Base-by-base conservation (phyloP, 108 stramenopile genomes). In the Stephanodiscus minutulus region DNA sequence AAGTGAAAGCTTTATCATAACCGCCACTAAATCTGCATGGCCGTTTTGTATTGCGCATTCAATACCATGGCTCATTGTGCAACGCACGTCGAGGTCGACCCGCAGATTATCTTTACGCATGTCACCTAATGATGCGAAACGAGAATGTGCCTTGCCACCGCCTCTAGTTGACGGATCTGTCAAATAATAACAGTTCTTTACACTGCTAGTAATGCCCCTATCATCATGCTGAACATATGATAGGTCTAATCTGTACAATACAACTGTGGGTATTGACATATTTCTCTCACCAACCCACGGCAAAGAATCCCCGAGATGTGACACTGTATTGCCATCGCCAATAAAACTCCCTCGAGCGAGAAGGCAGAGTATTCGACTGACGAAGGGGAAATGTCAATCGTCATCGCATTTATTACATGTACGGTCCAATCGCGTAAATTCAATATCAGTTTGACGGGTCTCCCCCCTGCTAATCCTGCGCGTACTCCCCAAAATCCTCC, bases 401-500 rank as follows among this genome's bases (percentile, higher is more conserved):
- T 55, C 22, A 59, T 13, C 21, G 55, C 24, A 73, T 82, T 82
- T 13, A 75, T 64, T 25, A 82, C 28, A 43, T 77, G 59, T 31
- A 82, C 70, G 6, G 44, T 37, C 61, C 69, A 73, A 54, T 71
- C 31, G 2, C 13, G 73, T 24, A 37, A 65, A 77, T 82, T 75
- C 20, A 73, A 54, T 17, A 72, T 20, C 24, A 77, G 47, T 27
- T 47, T 39, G 5, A 75, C 49, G 13, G 70, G 44, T 7, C 36
- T 69, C 37, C 54, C 71, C 41, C 58, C 65, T 7, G 57, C 57
- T 5, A 77, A 46, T 18, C 75, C 85, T 29, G 73, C 66, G 33
- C 66, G 71, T 0, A 76, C 72, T 28, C 85, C 85, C 66, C 70
- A 77, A 24, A 68, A 75, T n/a, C 79, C 72, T 41, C 85, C 85